phyloP scores from a whole-genome alignment of 805 yeast genomes.

The Metschnikowia cerradonensis region DNA sequence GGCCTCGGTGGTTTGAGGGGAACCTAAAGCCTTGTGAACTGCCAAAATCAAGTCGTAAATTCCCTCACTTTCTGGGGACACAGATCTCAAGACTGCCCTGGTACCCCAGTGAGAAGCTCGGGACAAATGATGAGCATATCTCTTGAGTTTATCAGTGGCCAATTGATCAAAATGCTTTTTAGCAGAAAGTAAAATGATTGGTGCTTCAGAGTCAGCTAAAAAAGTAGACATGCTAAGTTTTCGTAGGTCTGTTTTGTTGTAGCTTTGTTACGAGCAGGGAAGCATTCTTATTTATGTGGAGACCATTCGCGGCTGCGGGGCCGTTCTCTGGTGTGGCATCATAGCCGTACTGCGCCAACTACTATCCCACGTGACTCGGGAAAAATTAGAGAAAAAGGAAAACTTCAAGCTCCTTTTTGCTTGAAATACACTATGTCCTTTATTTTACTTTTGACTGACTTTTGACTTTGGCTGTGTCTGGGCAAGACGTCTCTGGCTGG shows the following conservation, averaged over 20 bases:
- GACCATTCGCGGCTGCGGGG: constrained; percentile 1
- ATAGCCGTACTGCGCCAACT: background rate
- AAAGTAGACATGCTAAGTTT: constrained; percentile 13
- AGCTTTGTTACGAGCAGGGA: background rate
- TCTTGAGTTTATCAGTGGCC: constrained; percentile 50
- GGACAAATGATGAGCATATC: constrained; percentile 78
- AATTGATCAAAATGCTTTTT: constrained; percentile 64
- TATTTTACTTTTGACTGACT: background rate
- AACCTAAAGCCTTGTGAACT: constrained; percentile 49
- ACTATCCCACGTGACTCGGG: background rate
- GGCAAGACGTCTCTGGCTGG: background rate
- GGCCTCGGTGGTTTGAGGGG: constrained; percentile 37
- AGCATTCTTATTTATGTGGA: background rate
- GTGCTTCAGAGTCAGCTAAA: constrained; percentile 41
- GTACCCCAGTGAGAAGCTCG: constrained; percentile 84
- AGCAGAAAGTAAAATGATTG: constrained; percentile 51
- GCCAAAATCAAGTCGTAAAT: constrained; percentile 67
- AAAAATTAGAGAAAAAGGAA: background rate
- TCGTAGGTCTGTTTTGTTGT: too few species aligned
- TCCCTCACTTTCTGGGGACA: constrained; percentile 73
- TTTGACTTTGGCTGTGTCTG: background rate
- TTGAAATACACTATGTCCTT: background rate
- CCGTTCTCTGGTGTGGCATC: constrained; percentile 3
- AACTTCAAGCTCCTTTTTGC: background rate
- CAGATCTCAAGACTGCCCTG: constrained; percentile 73